Conservation (phyloP, 306 rosid genomes). For the Macrotyloma uniflorum region DNA sequence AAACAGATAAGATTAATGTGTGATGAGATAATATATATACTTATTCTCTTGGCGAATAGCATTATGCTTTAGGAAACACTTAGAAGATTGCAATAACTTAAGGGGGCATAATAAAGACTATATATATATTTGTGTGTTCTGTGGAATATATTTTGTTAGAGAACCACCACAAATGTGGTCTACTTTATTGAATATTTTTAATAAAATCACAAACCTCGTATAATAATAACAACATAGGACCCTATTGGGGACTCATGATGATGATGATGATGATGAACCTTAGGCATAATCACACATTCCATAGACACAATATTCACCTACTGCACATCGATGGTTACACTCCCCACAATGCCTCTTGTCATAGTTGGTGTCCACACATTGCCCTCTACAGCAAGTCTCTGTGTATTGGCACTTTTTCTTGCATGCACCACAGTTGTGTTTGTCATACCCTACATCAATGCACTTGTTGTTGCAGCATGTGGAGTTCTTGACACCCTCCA, state of each 20-base stretch:
- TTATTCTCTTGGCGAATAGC: conserved; percentile 23
- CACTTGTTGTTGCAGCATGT: conserved; percentile 91
- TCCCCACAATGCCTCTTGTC: conserved; percentile 87
- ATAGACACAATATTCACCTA: conserved; percentile 56
- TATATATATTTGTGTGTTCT: neutral
- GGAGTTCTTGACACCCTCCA: conserved; percentile 27
- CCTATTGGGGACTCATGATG: neutral
- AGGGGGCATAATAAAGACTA: neutral
- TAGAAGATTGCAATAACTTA: conserved; percentile 29
- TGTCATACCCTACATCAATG: conserved; percentile 51
- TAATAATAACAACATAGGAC: conserved; percentile 1
- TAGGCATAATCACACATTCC: conserved; percentile 77
- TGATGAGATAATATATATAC: neutral
- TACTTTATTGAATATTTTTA: conserved; percentile 46
- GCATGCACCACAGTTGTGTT: conserved; percentile 72
- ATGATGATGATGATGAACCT: neutral
- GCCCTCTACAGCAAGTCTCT: conserved; percentile 65
- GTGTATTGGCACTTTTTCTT: conserved; percentile 75
- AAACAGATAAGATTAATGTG: neutral
- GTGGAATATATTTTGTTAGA: neutral
- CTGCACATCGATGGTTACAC: conserved; percentile 58
- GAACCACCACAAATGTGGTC: conserved; percentile 57
- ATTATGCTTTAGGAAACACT: conserved; percentile 32
- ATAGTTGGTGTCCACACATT: conserved; percentile 56
- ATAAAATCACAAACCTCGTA: conserved; percentile 49